Evolutionary conservation across 2,329 filamentous ascomycete genomes (phyloP).

Genomic region (Phaeophleospora eucalypticola): DNA sequence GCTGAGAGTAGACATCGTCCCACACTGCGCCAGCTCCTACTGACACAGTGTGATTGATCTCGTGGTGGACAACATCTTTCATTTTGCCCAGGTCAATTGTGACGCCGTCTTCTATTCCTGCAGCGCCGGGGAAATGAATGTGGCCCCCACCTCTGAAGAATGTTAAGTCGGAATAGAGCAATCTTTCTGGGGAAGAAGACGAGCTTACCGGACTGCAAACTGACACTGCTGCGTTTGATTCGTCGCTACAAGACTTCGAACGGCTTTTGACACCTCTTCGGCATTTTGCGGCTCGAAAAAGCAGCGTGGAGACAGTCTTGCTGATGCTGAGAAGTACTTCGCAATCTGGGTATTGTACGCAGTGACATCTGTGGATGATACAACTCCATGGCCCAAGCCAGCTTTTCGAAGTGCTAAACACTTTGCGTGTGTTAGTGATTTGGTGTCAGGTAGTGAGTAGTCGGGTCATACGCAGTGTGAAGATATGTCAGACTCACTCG

Average conservation of each 20-base stretch:
- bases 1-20: slow-evolving; percentile 39
- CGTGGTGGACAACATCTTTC: slow-evolving; percentile 30
- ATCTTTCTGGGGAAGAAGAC: background rate
- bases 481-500: background rate
- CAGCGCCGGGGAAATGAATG: slow-evolving; percentile 20
- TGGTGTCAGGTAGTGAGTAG: no score
- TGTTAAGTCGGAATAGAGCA: background rate
- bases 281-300: slow-evolving; percentile 10
- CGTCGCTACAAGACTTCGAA: slow-evolving; percentile 11
- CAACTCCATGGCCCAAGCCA: background rate
- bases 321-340: slow-evolving; percentile 15
- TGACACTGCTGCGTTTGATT: slow-evolving; percentile 14
- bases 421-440: background rate
- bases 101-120: slow-evolving; percentile 24
- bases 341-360: slow-evolving; percentile 6
- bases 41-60: slow-evolving; percentile 35
- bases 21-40: slow-evolving; percentile 48
- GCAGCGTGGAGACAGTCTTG: slow-evolving; percentile 12
- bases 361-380: background rate
- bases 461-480: background rate
- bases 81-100: slow-evolving; percentile 23
- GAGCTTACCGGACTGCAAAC: slow-evolving; percentile 18
- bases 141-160: slow-evolving; percentile 26
- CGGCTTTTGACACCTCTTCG: slow-evolving; percentile 8
- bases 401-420: background rate